A percentile compares a stretch with the other conserved stretches of the same genome.
phyloP scores from a whole-genome alignment of 768 basidiomycete species.

The Leucogyrophana mollusca region DNA sequence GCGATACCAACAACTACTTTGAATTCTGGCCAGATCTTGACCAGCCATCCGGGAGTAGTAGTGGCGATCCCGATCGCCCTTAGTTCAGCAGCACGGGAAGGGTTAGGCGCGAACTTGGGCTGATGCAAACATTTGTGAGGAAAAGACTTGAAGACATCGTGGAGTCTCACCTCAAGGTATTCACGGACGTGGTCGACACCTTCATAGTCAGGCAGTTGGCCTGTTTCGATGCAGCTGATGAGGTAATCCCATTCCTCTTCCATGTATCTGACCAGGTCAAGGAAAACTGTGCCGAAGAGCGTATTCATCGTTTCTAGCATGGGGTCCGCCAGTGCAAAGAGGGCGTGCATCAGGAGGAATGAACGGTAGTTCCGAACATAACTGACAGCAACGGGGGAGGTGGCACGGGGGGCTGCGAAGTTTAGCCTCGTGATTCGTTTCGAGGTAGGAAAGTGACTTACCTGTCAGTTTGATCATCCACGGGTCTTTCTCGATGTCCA shows the following conservation, averaged over 20 bases:
- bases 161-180: slow-evolving; percentile 14
- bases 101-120: slow-evolving; percentile 3
- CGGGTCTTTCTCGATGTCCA: slow-evolving; percentile 13
- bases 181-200: slow-evolving; percentile 13
- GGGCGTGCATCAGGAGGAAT: slow-evolving; percentile 7
- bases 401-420: not conserved
- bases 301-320: slow-evolving; percentile 11
- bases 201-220: slow-evolving; percentile 15
- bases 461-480: slow-evolving; percentile 8
- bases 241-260: slow-evolving; percentile 19
- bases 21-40: slow-evolving; percentile 11
- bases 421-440: not conserved
- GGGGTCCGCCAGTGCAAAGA: slow-evolving; percentile 8
- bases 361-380: slow-evolving; percentile 17
- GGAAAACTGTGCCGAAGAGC: slow-evolving; percentile 15
- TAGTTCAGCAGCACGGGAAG: slow-evolving; percentile 11
- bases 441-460: not conserved
- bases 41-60: slow-evolving; percentile 15
- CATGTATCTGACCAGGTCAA: slow-evolving; percentile 19
- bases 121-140: no score
- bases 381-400: slow-evolving; percentile 18
- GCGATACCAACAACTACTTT: slow-evolving; percentile 14
- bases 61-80: slow-evolving; percentile 13
- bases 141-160: no score
- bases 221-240: slow-evolving; percentile 11